These are phyloP conservation scores for Kurtzmaniella quercitrusa DNA, from an alignment of 1,139 yeast genomes.

Conservation along the genomic window DNA sequence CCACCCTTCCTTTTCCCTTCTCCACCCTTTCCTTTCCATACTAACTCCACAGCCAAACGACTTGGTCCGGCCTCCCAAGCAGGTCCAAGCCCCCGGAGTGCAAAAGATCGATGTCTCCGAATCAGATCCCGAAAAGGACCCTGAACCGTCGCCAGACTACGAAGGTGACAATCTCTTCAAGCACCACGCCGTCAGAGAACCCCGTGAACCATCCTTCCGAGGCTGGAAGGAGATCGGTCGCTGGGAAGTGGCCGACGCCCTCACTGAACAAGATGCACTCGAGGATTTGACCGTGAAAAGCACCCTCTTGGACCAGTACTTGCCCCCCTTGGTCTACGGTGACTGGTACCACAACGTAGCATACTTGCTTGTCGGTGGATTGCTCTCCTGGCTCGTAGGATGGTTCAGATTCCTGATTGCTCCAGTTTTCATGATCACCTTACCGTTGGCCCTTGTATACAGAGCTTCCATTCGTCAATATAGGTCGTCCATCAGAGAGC, in stretches of 20 bases:
- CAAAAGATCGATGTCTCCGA: neutral
- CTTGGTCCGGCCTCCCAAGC: neutral
- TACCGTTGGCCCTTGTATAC: constrained; percentile 61
- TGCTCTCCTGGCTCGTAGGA: constrained; percentile 76
- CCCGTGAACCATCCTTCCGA: constrained; percentile 62
- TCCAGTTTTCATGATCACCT: constrained; percentile 68
- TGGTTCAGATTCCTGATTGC: constrained; percentile 73
- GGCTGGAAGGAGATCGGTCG: constrained; percentile 97
- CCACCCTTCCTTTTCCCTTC: no score
- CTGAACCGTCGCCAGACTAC: constrained; percentile 24
- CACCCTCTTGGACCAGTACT: constrained; percentile 64
- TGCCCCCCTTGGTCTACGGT: constrained; percentile 75
- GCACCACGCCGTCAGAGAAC: constrained; percentile 47
- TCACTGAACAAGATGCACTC: constrained; percentile 67
- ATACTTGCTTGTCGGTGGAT: constrained; percentile 57
- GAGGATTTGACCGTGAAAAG: constrained; percentile 61
- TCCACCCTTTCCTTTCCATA: no score
- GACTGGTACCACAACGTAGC: constrained; percentile 95
- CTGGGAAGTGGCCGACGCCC: constrained; percentile 65
- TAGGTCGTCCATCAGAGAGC: constrained; percentile 68
- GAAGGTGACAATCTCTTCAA: constrained; percentile 30
- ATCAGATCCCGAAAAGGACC: constrained; percentile 3
- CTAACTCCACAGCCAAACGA: neutral
- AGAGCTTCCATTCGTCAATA: constrained; percentile 81
- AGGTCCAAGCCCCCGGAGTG: neutral